Conservation (phyloP, 1,284 basidiomycete genomes). For the Xerocomus nothofagi region DNA sequence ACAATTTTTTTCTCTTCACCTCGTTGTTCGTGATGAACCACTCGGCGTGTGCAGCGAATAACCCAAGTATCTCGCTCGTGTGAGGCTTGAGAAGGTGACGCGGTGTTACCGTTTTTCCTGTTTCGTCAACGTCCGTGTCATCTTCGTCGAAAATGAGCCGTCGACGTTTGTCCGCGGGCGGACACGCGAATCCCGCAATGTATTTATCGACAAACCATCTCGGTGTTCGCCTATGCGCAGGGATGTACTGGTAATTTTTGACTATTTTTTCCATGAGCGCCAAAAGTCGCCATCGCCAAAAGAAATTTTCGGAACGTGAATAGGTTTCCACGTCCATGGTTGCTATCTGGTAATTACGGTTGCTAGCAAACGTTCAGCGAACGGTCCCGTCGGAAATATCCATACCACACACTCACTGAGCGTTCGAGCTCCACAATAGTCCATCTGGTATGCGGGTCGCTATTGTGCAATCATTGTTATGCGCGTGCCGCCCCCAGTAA, state of each 20-base stretch:
- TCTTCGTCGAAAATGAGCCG: constrained; percentile 38
- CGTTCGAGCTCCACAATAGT: constrained; percentile 31
- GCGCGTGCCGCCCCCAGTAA: neutral
- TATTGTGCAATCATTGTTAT: constrained; percentile 12
- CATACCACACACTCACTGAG: constrained; percentile 20
- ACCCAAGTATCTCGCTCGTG: constrained; percentile 42
- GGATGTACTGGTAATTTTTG: constrained; percentile 32
- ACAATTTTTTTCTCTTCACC: constrained; percentile 27
- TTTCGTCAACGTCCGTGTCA: constrained; percentile 37
- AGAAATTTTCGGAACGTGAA: constrained; percentile 45
- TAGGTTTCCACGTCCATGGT: constrained; percentile 48
- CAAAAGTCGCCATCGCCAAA: constrained; percentile 42
- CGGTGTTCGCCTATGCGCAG: constrained; percentile 42
- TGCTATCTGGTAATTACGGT: constrained; percentile 40
- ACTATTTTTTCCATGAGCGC: constrained; percentile 42
- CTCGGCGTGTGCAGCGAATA: constrained; percentile 49
- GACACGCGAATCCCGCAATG: constrained; percentile 32
- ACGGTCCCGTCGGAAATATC: neutral
- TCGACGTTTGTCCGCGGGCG: constrained; percentile 28
- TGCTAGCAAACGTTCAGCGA: constrained; percentile 24
- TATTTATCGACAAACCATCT: constrained; percentile 48
- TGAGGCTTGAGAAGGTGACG: constrained; percentile 45
- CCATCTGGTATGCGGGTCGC: constrained; percentile 20
- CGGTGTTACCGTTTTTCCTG: constrained; percentile 26
- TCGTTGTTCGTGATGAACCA: constrained; percentile 52